Base-by-base conservation (phyloP, 1,284 basidiomycete genomes). In the Fomitopsis pinicola region DNA sequence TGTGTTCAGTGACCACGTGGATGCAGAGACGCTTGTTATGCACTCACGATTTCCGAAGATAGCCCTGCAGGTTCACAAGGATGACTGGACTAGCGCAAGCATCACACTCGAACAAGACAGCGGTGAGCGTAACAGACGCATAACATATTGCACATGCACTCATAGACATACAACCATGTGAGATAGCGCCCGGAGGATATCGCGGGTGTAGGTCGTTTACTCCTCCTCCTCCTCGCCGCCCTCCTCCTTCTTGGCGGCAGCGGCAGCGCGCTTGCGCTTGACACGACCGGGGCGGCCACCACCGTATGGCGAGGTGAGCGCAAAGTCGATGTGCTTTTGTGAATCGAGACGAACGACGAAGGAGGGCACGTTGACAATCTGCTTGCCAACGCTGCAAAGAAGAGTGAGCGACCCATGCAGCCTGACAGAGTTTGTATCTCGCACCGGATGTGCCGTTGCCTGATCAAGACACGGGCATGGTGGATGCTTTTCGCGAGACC, bases 261-360 rank as follows among this genome's bases (percentile, higher is more conserved):
- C 94, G 68, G 88, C 88, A 69, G 92, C 92, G 73, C 97, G 94
- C 94, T 98, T 98, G 80, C 97, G 89, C 92, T 99, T 98, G 76
- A 98, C 95, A 75, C 97, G 96, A 73, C 97, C 97, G 67, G 96
- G 82, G 70, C 97, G 94, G 71, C 92, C 97, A 76, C 97, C 97
- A 76, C 97, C 97, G 77, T 96, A 98, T 60, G 97, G 97, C 69
- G 95, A 97, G 67, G 92, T 98, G 73, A 97, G 89, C 50, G 97
- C 92, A 76, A 98, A 98, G 87, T 99, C 97, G 77, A 99, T 97
- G 87, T 99, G 97, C 72, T 95, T 96, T 87, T 96, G 94, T 65
- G 92, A 94, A 83, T 95, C 94, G 73, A 96, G 89, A 79, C 94
- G 95, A 72, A 99, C 97, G 73, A 98, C 94, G 77, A 99, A 99